Base-by-base conservation (phyloP, 2,329 filamentous ascomycete species). In the Leptographium wingfieldii region DNA sequence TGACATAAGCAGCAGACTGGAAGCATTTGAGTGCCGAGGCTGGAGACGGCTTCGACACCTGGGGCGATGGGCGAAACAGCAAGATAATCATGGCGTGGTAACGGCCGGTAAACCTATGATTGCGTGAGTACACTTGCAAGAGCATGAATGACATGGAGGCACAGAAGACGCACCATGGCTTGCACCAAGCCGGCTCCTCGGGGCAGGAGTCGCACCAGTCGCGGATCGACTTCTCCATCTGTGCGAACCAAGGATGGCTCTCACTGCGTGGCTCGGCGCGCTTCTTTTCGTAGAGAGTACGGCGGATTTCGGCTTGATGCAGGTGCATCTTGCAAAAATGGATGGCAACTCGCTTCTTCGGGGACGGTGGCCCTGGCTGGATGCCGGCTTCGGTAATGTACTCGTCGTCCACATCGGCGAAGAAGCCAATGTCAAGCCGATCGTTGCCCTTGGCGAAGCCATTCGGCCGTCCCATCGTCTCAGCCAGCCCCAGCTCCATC, bases 291-390 rank as follows among this genome's bases (percentile, higher is more conserved):
- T 99, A 97, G 0, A 97, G 76, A 7, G 85, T 86, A 61, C 91
- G 83, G 60, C 91, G 81, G 52, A 96, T 94, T 72, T 97, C 92
- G 16, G 92, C 83, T 70, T 96, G 92, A 14, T 92, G 76, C 61
- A 95, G 73, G 59, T 90, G 81, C 90, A 96, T 95, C 69, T 89
- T 92, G 76, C 91, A 91, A 67, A 95, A 94, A 70, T 99, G 92
- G 63, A 96, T 91, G 2, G 90, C 86, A 31, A 95, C 85, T 67
- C 89, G 83, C 71, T 99, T 99, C 69, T 88, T 90, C 65, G 92
- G 80, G 46, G 88, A 90, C 1, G 82, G 79, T 5, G 86, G 86
- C 1, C 86, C 88, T 0, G 85, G 80, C 27, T 84, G 75, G 60
- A 96, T 87, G 3, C 90, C 92, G 40, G 86, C 78, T 2, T 82